Evolutionary conservation across 352 stramenopile genomes (phyloP), one percentile per base, ranked within the genome.

Genomic region (Thalassiosira hispida): DNA sequence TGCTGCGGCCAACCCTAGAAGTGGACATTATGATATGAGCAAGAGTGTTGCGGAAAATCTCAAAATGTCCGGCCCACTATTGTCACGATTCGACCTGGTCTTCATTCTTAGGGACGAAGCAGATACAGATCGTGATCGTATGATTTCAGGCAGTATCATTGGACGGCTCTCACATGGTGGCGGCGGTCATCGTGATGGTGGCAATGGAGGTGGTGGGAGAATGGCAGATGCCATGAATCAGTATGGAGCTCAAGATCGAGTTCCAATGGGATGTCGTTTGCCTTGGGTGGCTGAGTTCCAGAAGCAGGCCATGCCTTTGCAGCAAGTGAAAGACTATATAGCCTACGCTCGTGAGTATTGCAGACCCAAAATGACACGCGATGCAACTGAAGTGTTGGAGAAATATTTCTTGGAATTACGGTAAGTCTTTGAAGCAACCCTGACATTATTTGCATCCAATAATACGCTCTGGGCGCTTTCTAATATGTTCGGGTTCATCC

Each of bases 71-170:
- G 91, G 95, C 7, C 95, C 97, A 12, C 84, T 99, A 53, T 90
- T 99, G 11, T 98, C 94, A 38, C 92, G 97, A 14, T 99, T 99
- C 77, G 97, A 99, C 83, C 85, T 99, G 38, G 93, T 99, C 0
- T 99, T 98, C 75, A 97, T 99, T 69, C 70, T 99, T 16, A 79
- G 98, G 22, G 97, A 99, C 77, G 85, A 92, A 20, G 94, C 96
- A 0, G 94, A 99, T 83, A 91, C 96, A 71, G 91, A 97, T 57
- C 91, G 94, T 49, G 97, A 99, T 89, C 90, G 92, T 22, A 68
- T 97, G 40, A 89, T 99, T 18, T 98, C 96, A 7, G 94, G 95
- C 53, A 97, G 98, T 74, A 97, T 99, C 52, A 98, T 99, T 93
- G 95, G 95, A 68, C 85, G 94, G 29, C 95, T 98, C 65, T 49